A percentile compares a stretch with the other conserved stretches of the same genome.
Evolutionary conservation across 2,329 filamentous ascomycete species (phyloP).

Genomic region (Penicillium janthinellum): DNA sequence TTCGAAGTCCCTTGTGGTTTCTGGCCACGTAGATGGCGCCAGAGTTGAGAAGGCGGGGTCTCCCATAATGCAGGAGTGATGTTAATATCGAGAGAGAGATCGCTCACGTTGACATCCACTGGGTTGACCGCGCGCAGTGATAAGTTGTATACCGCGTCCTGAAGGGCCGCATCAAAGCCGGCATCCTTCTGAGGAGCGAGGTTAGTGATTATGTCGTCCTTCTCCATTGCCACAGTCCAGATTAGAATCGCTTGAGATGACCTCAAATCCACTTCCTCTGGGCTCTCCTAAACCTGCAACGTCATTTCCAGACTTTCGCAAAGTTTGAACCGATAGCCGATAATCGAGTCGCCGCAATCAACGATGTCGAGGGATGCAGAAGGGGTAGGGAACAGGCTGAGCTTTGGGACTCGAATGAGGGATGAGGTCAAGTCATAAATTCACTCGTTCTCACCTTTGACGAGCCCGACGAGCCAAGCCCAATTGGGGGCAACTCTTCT

Average conservation of each 20-base stretch:
- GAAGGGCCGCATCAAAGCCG: slow-evolving; percentile 7
- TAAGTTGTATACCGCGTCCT: slow-evolving; percentile 31
- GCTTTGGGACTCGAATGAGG: not conserved
- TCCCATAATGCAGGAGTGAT: slow-evolving; percentile 37
- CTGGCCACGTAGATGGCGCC: slow-evolving; percentile 33
- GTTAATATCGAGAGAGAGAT: slow-evolving; percentile 38
- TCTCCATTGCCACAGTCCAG: slow-evolving; percentile 14
- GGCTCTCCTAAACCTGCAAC: not conserved
- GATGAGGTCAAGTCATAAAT: not conserved
- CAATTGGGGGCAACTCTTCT: not conserved
- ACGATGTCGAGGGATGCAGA: slow-evolving; percentile 2
- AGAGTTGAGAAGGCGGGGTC: slow-evolving; percentile 35
- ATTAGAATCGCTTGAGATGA: not conserved
- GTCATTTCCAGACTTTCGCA: not conserved
- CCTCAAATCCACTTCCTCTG: not conserved
- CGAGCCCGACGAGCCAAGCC: not conserved
- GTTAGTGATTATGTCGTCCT: slow-evolving; percentile 18
- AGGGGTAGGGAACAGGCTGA: not conserved
- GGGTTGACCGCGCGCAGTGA: slow-evolving; percentile 45
- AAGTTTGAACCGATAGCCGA: not conserved
- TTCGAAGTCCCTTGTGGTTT: slow-evolving; percentile 35
- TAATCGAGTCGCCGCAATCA: not conserved
- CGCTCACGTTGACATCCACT: slow-evolving; percentile 42
- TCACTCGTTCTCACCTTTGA: not conserved
- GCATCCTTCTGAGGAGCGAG: slow-evolving; percentile 13